Percentiles rank a stretch among this genome's conserved stretches.
These are phyloP conservation scores for Zanthoxylum bungeanum DNA, from an alignment of 345 rosid species.

Conservation along the genomic window DNA sequence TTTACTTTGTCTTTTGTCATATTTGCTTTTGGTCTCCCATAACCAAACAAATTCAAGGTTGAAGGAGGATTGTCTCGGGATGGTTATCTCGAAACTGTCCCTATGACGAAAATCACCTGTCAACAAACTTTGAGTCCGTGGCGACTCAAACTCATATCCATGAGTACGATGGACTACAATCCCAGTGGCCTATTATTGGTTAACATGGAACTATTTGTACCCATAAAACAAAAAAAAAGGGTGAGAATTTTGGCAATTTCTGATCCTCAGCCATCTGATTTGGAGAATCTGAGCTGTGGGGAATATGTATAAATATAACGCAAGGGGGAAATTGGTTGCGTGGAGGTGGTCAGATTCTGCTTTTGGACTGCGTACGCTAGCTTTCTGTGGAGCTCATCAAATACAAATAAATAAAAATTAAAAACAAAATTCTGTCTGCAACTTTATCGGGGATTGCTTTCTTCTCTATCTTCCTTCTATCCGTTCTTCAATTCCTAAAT, in stretches of 20 bases:
- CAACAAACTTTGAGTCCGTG: no score
- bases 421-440: neutral
- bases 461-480: neutral
- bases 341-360: constrained; percentile 40
- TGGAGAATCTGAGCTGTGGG: constrained; percentile 15
- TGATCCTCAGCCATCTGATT: neutral
- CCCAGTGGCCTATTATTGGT: no score
- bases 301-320: constrained; percentile 10
- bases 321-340: constrained; percentile 34
- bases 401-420: neutral
- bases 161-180: no score
- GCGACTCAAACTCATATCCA: no score
- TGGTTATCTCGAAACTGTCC: no score
- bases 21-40: no score
- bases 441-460: constrained; percentile 8
- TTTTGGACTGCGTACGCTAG: constrained; percentile 61
- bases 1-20: no score
- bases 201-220: neutral
- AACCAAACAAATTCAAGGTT: no score
- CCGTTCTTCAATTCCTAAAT: constrained; percentile 6
- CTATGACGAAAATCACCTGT: no score
- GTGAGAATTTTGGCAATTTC: neutral
- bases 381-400: constrained; percentile 24
- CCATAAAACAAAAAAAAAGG: neutral
- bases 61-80: no score